Base-by-base conservation (phyloP, 139 green algal genomes). In the Tetradesmus obliquus region DNA sequence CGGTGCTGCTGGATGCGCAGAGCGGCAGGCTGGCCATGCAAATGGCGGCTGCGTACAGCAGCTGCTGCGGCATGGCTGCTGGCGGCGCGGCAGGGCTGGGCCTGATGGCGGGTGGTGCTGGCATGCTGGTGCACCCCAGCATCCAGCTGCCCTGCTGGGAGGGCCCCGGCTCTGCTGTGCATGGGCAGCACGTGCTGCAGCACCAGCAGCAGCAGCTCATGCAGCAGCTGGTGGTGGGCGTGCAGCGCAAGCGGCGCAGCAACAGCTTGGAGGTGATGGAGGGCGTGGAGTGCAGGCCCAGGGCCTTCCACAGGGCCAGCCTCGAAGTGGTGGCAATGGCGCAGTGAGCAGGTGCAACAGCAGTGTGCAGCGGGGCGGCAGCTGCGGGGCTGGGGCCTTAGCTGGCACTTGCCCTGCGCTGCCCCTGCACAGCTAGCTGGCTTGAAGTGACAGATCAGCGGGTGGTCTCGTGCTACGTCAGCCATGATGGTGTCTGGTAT, bases 221-320 rank as follows among this genome's bases (percentile, higher is more conserved):
- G 74, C 22, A 54, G 45, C 69, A 88, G 72, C 66, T 62, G 74
- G 17, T 66, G 7, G 60, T 22, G 4, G 79, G 22, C 15, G 83
- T 79, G 66, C 82, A 92, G 69, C 86, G 90, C 84, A 93, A 91
- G 85, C 90, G 84, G 51, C 57, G 84, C 51, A 93, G 83, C 84
- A 88, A 71, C 74, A 84, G 84, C 51, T 58, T 91, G 32, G 84
- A 90, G 32, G 9, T 87, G 5, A 55, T 74, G 66, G 72, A 87
- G 57, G 84, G 84, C 57, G 5, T 58, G 8, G 74, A 83, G 3
- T 91, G 74, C 84, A 76, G 76, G 76, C 82, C 90, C 2, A 66
- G 79, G 55, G 54, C 72, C 6, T 86, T 74, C 74, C 84, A 72
- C 55, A 87, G 90, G 72, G 57, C 80, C 51, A 93, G 86, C 86